phyloP scores from a whole-genome alignment of 129 eudicot genomes.

The Apium graveolens region DNA sequence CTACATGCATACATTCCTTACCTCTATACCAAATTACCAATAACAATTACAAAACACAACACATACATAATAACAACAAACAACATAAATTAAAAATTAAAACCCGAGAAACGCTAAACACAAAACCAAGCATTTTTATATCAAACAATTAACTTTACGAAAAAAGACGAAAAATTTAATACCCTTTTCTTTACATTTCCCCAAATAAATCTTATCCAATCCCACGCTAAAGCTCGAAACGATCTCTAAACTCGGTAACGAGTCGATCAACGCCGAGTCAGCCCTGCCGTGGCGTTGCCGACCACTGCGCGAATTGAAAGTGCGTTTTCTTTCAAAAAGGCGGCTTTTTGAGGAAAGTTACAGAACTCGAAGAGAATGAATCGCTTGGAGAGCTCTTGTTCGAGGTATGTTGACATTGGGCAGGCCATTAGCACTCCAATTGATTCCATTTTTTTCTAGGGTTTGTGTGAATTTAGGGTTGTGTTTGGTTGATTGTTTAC shows the following conservation, averaged over 20 bases:
- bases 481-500: neutral
- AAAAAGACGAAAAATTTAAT: slow-evolving; percentile 11
- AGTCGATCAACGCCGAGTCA: slow-evolving; percentile 43
- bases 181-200: slow-evolving; percentile 52
- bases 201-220: slow-evolving; percentile 55
- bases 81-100: too few relatives aligned
- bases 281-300: slow-evolving; percentile 36
- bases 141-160: neutral
- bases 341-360: slow-evolving; percentile 26
- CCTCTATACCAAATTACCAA: too few relatives aligned
- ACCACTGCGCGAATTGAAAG: slow-evolving; percentile 46
- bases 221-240: slow-evolving; percentile 58
- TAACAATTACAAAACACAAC: too few relatives aligned
- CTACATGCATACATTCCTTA: neutral
- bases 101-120: too few relatives aligned
- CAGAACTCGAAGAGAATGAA: slow-evolving; percentile 54
- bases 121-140: too few relatives aligned
- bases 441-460: slow-evolving; percentile 33
- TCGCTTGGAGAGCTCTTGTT: slow-evolving; percentile 47
- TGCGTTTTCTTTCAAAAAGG: slow-evolving; percentile 31
- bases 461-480: neutral
- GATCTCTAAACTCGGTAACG: slow-evolving; percentile 49
- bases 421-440: slow-evolving; percentile 49
- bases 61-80: too few relatives aligned
- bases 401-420: slow-evolving; percentile 54